phyloP scores from a whole-genome alignment of 2,329 filamentous ascomycete species.

The Penicillium hesseltinei region DNA sequence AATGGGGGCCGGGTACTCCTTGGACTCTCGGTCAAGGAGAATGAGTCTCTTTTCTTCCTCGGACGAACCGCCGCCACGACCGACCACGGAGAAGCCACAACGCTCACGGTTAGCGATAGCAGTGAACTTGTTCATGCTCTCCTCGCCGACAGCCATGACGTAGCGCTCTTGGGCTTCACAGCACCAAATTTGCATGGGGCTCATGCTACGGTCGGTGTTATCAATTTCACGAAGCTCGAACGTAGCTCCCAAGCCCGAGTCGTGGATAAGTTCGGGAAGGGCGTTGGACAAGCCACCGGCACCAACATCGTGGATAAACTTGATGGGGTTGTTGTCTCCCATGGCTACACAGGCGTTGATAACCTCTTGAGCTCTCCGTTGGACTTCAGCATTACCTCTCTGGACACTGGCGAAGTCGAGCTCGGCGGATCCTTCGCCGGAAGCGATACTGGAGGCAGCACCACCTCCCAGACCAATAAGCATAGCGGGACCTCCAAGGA shows the following conservation, averaged over 20 bases:
- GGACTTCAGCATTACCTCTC: conserved; percentile 93
- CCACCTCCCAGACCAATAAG: conserved; percentile 94
- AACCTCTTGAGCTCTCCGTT: conserved; percentile 93
- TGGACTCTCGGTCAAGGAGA: conserved; percentile 76
- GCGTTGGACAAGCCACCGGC: conserved; percentile 85
- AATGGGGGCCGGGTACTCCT: conserved; percentile 72
- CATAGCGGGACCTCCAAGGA: conserved; percentile 95
- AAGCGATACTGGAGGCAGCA: conserved; percentile 86
- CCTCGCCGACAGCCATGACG: conserved; percentile 80
- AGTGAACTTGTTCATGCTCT: conserved; percentile 70
- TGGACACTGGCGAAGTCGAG: conserved; percentile 97
- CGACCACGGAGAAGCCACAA: conserved; percentile 90
- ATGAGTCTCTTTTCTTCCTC: conserved; percentile 71
- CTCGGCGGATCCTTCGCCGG: conserved; percentile 83
- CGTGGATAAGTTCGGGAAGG: conserved; percentile 84
- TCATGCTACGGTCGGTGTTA: conserved; percentile 86
- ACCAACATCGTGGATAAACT: conserved; percentile 96
- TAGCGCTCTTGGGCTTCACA: conserved; percentile 97
- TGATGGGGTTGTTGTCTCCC: conserved; percentile 81
- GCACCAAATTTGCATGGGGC: conserved; percentile 95
- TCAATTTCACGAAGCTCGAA: conserved; percentile 96
- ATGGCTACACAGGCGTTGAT: conserved; percentile 91
- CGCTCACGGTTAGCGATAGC: conserved; percentile 75
- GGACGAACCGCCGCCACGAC: conserved; percentile 65
- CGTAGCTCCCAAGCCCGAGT: conserved; percentile 83